These are phyloP conservation scores for Saccharomycopsis olivae DNA, from an alignment of 805 yeast species.

Conservation along the genomic window DNA sequence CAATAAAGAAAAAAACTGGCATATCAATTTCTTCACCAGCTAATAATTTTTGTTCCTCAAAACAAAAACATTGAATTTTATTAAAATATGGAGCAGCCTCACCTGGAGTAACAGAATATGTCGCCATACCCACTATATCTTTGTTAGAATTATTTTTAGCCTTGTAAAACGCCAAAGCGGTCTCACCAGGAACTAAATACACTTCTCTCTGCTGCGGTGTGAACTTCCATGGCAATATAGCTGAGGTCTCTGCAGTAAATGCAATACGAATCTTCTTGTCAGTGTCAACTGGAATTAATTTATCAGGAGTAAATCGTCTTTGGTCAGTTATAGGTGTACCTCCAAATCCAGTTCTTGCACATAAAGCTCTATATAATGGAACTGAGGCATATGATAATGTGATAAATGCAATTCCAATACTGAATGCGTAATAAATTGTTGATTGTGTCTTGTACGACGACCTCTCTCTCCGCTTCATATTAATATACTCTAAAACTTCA, in stretches of 20 bases:
- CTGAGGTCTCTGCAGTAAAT: conserved; percentile 87
- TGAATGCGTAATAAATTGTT: conserved; percentile 14
- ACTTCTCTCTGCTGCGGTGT: conserved; percentile 92
- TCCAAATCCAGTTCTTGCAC: conserved; percentile 93
- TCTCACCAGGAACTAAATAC: conserved; percentile 89
- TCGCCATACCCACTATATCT: conserved; percentile 97
- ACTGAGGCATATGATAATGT: conserved; percentile 85
- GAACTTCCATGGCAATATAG: conserved; percentile 89
- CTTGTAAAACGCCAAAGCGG: conserved; percentile 90
- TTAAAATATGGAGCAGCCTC: conserved; percentile 94
- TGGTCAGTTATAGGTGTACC: conserved; percentile 90
- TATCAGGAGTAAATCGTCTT: conserved; percentile 73
- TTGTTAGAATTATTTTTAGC: conserved; percentile 80
- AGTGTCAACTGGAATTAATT: conserved; percentile 78
- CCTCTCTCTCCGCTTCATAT: conserved; percentile 6
- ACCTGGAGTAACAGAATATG: conserved; percentile 93
- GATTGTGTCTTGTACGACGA: conserved; percentile 9
- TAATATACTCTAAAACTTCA: conserved; percentile 13
- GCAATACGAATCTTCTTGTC: conserved; percentile 71
- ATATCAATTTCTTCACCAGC: conserved; percentile 98
- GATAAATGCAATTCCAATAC: conserved; percentile 39
- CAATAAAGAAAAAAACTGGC: conserved; percentile 96
- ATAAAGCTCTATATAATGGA: conserved; percentile 81
- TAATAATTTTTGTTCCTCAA: conserved; percentile 85
- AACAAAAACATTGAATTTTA: conserved; percentile 96